Base-by-base conservation (phyloP, 495 filamentous ascomycete genomes). In the Talaromyces borbonicus region DNA sequence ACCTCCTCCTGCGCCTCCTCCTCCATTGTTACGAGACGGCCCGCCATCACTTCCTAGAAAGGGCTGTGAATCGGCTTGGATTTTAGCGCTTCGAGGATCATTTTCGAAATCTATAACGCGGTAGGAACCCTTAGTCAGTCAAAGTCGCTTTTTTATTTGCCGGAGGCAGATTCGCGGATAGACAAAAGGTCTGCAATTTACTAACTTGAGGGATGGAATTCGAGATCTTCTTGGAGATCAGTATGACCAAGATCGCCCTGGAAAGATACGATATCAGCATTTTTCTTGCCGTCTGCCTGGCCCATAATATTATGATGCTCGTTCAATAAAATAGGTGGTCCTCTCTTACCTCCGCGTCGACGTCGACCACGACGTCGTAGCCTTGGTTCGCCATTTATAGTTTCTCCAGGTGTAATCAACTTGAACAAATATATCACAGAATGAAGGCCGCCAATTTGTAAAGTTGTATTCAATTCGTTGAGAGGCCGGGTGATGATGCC, bases 181-280 rank as follows among this genome's bases (percentile, higher is more conserved):
- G n/a, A n/a, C n/a, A n/a, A n/a, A n/a, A n/a, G n/a, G n/a, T n/a
- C n/a, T n/a, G n/a, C n/a, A n/a, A n/a, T n/a, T 14, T 8, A 57
- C 68, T 53, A 68, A 87, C 83, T 86, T 36, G 88, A 95, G 54
- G 84, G 80, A 74, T 98, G 92, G 71, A 98, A 98, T 76, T 97
- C 93, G 52, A 97, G 88, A 69, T 97, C 93, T 60, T 95, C 90
- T 73, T 96, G 86, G 9, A 97, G 81, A 65, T 98, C 92, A 26
- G 92, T 97, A 67, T 96, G 87, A 55, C 92, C 92, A 49, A 98
- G 83, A 70, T 98, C 92, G 63, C 92, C 92, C 87, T 97, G 54
- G 22, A n/a, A 1, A 40, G 11, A 40, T n/a, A n/a, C 6, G 27
- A 25, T 8, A 25, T 23, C 15, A 25, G 2, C 25, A 25, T 25